phyloP scores from a whole-genome alignment of 352 stramenopile species.

The Phytophthora ohioensis region DNA sequence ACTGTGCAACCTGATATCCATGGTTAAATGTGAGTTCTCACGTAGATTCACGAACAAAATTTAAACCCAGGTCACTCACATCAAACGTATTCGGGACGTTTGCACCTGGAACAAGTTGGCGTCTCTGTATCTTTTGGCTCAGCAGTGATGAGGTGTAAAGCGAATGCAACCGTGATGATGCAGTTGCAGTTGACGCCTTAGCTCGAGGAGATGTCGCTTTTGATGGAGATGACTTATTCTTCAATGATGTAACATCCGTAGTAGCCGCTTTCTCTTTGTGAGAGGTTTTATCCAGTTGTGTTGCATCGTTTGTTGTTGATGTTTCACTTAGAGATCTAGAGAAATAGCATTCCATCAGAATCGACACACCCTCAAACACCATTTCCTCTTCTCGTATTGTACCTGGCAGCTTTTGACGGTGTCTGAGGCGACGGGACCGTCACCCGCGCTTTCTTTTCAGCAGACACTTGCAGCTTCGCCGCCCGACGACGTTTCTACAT shows the following conservation, averaged over 20 bases:
- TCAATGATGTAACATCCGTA: too few species aligned
- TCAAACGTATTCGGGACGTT: constrained; percentile 38
- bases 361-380: neutral
- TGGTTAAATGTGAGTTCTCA: constrained; percentile 2
- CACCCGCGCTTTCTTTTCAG: constrained; percentile 21
- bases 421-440: neutral
- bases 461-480: constrained; percentile 58
- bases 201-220: neutral
- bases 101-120: constrained; percentile 15
- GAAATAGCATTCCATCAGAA: constrained; percentile 5
- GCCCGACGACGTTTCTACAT: constrained; percentile 68
- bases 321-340: constrained; percentile 4
- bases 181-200: neutral
- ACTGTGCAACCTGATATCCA: constrained; percentile 38
- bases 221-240: neutral
- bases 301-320: neutral
- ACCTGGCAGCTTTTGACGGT: constrained; percentile 21
- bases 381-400: neutral
- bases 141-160: constrained; percentile 48
- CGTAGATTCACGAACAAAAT: neutral
- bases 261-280: too few species aligned
- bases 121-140: constrained; percentile 28
- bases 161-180: constrained; percentile 40
- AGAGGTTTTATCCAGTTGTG: neutral
- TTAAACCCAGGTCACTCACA: constrained; percentile 18